phyloP scores from a whole-genome alignment of 805 yeast species.

The Lipomyces orientalis region DNA sequence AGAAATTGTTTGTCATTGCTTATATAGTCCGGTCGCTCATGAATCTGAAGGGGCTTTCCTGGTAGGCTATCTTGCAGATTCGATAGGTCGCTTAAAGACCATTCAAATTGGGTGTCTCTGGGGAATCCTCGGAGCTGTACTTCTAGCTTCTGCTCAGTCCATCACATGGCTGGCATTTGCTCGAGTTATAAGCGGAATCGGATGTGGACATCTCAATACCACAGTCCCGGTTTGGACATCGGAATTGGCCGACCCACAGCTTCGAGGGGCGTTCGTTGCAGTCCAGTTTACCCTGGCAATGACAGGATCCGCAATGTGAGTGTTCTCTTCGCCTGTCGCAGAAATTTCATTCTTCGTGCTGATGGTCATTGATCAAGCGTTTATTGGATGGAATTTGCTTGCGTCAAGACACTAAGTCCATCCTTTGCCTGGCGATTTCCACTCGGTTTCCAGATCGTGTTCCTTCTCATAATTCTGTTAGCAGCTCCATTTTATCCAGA shows the following conservation, averaged over 20 bases:
- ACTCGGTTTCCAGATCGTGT: constrained; percentile 65
- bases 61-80: constrained; percentile 53
- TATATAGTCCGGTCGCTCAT: background rate
- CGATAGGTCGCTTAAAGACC: constrained; percentile 62
- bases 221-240: constrained; percentile 75
- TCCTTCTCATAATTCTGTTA: constrained; percentile 60
- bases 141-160: constrained; percentile 50
- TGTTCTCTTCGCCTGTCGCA: constrained; percentile 58
- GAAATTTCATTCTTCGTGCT: constrained; percentile 58
- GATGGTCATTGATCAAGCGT: constrained; percentile 52
- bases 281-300: constrained; percentile 55
- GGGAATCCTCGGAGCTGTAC: constrained; percentile 62
- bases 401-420: constrained; percentile 52
- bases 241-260: constrained; percentile 65
- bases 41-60: constrained; percentile 4
- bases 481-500: constrained; percentile 66
- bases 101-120: constrained; percentile 60
- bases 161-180: constrained; percentile 69
- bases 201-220: constrained; percentile 40
- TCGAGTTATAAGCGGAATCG: constrained; percentile 53
- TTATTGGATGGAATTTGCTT: constrained; percentile 72
- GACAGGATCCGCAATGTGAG: constrained; percentile 52
- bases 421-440: constrained; percentile 51
- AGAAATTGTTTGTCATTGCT: too few species aligned
- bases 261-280: constrained; percentile 50